phyloP scores from a whole-genome alignment of 2,329 filamentous ascomycete genomes.

The Diaporthe vexans region DNA sequence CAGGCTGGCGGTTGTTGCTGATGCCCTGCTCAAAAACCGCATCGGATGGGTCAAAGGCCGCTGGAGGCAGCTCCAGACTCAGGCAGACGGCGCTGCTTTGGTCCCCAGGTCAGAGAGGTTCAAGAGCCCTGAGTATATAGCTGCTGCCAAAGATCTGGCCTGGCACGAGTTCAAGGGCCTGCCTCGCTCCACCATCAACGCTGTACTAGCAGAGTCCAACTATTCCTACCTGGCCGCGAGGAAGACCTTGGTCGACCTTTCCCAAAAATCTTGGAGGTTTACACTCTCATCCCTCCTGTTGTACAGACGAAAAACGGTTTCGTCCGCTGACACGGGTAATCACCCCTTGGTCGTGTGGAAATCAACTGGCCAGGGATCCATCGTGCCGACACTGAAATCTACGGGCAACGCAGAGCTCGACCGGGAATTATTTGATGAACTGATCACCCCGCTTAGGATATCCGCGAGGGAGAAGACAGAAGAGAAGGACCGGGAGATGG shows the following conservation, averaged over 20 bases:
- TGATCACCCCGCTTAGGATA: conserved; percentile 67
- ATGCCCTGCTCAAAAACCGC: conserved; percentile 80
- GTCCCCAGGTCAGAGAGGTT: conserved; percentile 76
- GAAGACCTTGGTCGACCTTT: conserved; percentile 76
- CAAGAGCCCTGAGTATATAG: conserved; percentile 75
- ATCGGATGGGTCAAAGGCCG: conserved; percentile 79
- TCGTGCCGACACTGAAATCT: conserved; percentile 72
- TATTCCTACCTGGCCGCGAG: conserved; percentile 82
- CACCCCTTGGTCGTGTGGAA: conserved; percentile 76
- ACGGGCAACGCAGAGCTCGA: conserved; percentile 77
- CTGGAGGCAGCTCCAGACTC: conserved; percentile 63
- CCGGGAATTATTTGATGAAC: conserved; percentile 70
- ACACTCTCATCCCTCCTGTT: conserved; percentile 80
- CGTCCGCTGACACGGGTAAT: conserved; percentile 67
- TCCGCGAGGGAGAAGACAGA: conserved; percentile 60
- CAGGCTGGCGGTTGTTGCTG: conserved; percentile 81
- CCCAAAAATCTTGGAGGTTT: conserved; percentile 83
- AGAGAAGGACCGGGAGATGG: conserved; percentile 66
- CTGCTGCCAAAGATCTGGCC: conserved; percentile 76
- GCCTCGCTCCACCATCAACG: conserved; percentile 80
- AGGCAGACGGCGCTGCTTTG: conserved; percentile 32
- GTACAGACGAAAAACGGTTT: conserved; percentile 68
- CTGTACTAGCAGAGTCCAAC: conserved; percentile 85
- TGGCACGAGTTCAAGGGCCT: conserved; percentile 83
- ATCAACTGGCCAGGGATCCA: conserved; percentile 66